Percentiles rank a stretch among this genome's conserved stretches.
Evolutionary conservation across 805 yeast species (phyloP).

Genomic region (Candida quercuum): DNA sequence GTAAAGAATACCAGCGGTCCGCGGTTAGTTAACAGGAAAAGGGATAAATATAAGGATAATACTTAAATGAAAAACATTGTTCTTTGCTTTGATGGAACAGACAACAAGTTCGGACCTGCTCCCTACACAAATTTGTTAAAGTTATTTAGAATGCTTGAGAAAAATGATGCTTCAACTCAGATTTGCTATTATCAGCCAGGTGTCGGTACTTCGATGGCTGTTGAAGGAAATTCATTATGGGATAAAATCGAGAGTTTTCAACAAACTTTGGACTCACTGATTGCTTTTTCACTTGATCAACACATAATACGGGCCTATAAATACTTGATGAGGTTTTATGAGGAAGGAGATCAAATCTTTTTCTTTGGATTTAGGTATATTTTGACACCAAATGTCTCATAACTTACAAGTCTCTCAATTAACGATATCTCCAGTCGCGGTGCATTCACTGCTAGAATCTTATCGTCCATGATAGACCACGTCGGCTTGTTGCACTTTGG

Average conservation of each 20-base stretch:
- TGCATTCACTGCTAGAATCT: constrained; percentile 57
- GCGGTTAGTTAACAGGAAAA: too few species aligned
- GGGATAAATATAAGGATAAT: too few species aligned
- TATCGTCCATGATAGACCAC: constrained; percentile 59
- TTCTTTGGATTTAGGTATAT: constrained; percentile 50
- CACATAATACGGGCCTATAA: constrained; percentile 56
- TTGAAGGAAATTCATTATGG: constrained; percentile 26
- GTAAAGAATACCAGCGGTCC: too few species aligned
- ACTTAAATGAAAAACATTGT: constrained; percentile 41
- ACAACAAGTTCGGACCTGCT: constrained; percentile 48
- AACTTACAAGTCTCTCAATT: constrained; percentile 1
- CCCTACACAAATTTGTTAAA: constrained; percentile 53
- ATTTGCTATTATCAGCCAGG: constrained; percentile 67
- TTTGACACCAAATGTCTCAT: too few species aligned
- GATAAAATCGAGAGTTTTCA: constrained; percentile 15
- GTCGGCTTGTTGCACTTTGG: constrained; percentile 58
- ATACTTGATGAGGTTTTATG: constrained; percentile 44
- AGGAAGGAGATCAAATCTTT: constrained; percentile 44
- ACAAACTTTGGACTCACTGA: constrained; percentile 35
- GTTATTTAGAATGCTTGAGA: constrained; percentile 46
- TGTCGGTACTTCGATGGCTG: constrained; percentile 47
- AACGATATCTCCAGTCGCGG: constrained; percentile 41
- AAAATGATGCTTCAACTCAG: constrained; percentile 34
- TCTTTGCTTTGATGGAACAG: constrained; percentile 61
- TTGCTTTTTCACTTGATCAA: constrained; percentile 49